Evolutionary conservation across 164 flowering plant genomes (phyloP).

Genomic region (Magnolia kwangsiensis): DNA sequence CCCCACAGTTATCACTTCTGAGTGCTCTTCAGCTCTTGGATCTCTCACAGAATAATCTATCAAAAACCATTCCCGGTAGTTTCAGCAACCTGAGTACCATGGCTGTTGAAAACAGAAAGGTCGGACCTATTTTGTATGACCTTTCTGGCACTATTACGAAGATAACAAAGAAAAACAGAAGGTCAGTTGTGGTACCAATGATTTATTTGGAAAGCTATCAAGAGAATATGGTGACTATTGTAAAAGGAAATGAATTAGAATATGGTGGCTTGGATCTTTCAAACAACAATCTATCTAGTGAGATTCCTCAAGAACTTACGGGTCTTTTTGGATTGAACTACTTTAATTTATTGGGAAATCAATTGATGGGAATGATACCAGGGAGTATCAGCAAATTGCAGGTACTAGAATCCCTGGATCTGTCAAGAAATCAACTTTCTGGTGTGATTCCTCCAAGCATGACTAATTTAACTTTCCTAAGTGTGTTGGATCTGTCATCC

Average conservation of each 20-base stretch:
- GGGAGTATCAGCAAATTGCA: background rate
- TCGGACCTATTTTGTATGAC: fast-evolving
- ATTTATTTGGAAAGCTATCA: background rate
- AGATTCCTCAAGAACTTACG: conserved; percentile 1
- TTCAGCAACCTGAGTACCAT: background rate
- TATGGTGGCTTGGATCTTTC: conserved; percentile 4
- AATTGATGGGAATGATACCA: background rate
- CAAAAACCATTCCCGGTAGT: background rate
- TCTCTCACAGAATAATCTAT: conserved; percentile 1
- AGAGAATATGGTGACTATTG: background rate
- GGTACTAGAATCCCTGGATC: background rate
- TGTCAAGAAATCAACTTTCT: background rate
- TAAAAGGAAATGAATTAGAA: background rate
- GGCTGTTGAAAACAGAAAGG: background rate
- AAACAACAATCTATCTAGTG: conserved; percentile 1
- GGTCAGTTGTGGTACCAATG: background rate
- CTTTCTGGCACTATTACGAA: too few relatives aligned
- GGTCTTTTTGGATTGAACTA: background rate
- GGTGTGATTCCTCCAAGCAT: background rate
- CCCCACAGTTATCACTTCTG: background rate
- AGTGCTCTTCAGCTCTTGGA: conserved; percentile 5
- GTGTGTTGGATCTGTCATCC: conserved; percentile 1
- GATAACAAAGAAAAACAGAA: background rate
- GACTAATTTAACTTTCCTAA: background rate
- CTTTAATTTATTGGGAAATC: conserved; percentile 2